These are phyloP conservation scores for Monosporascus sp. DNA, from an alignment of 2,329 filamentous ascomycete species.

Conservation along the genomic window DNA sequence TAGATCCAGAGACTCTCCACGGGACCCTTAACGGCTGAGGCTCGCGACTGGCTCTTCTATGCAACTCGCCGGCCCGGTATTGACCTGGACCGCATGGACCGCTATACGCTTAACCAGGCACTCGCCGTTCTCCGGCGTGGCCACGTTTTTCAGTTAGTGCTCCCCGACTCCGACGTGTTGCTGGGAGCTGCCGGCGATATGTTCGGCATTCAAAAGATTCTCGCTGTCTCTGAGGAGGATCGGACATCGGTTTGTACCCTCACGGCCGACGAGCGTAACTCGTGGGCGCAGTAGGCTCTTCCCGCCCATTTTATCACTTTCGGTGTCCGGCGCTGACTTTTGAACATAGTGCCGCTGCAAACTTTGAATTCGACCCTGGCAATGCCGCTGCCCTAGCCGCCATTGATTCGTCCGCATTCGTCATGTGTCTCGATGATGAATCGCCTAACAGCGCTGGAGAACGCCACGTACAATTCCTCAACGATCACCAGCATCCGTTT, in stretches of 20 bases:
- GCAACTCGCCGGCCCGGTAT: slow-evolving; percentile 4
- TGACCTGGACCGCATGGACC: slow-evolving; percentile 4
- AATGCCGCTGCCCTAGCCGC: slow-evolving; percentile 2
- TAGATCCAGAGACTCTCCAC: slow-evolving; percentile 3
- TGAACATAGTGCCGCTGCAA: slow-evolving; percentile 2
- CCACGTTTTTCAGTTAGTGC: slow-evolving; percentile 9
- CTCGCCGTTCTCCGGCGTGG: slow-evolving; percentile 11
- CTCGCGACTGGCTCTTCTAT: slow-evolving; percentile 11
- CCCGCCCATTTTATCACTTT: neutral
- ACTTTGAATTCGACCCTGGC: slow-evolving; percentile 5
- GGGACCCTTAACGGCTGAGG: slow-evolving; percentile 1
- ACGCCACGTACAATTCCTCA: slow-evolving; percentile 9
- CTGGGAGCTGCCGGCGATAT: neutral
- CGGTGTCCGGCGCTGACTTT: neutral
- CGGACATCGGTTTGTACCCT: slow-evolving; percentile 4
- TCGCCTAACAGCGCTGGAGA: slow-evolving; percentile 3
- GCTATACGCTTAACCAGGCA: slow-evolving; percentile 3
- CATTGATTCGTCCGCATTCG: slow-evolving; percentile 9
- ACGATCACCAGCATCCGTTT: slow-evolving; percentile 3
- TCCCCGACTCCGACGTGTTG: neutral
- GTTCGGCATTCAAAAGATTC: slow-evolving; percentile 7
- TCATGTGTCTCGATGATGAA: slow-evolving; percentile 13
- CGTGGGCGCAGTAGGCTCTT: slow-evolving; percentile 9
- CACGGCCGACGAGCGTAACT: slow-evolving; percentile 11
- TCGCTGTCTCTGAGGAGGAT: slow-evolving; percentile 2